Base-by-base conservation (phyloP, 2,329 filamentous ascomycete genomes). In the Orbilia javanica region DNA sequence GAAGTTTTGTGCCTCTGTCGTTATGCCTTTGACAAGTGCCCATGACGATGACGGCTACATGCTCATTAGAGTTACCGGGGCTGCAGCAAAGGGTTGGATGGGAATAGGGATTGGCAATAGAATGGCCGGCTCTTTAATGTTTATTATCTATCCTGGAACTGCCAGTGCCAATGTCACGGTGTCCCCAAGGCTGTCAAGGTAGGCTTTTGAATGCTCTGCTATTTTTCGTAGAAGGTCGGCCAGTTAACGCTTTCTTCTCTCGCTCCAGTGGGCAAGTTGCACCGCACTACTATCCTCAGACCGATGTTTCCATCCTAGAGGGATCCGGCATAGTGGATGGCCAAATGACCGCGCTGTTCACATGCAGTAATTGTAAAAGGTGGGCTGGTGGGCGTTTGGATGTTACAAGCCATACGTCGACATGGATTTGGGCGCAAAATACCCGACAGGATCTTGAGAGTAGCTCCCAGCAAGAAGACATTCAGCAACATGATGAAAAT, bases 361-460 rank as follows among this genome's bases (percentile, higher is more conserved):
- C 55, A 79, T 81, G 89, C 82, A 81, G 84, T 60, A 88, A 88
- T 82, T 90, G 89, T 83, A 81, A 86, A 66, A 82, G 84, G 11
- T 88, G 87, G 86, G 81, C 80, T 36, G 83, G 84, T 22, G 85
- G 85, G 48, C 81, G 82, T 18, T 83, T 90, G 73, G 81, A 85
- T 57, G 82, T 88, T n/a, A 79, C 82, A 6, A 85, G 85, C 63
- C 83, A 83, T 15, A 80, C 80, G 39, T 84, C 86, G 11, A 80
- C 81, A 48, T 90, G 88, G 87, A 87, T 90, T 69, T 85, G 85
- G 8, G 88, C 88, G 0, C 89, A 88, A 87, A 86, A 85, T 79
- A n/a, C 71, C 1, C 88, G 88, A 4, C 70, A 81, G 18, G 80
- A 87, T 1, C 81, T 90, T 31, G 84, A 85, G 65, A 86, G 86